Evolutionary conservation across 1,139 yeast genomes (phyloP), one percentile per base, ranked within the genome.

Genomic region (Nadsonia commutata): DNA sequence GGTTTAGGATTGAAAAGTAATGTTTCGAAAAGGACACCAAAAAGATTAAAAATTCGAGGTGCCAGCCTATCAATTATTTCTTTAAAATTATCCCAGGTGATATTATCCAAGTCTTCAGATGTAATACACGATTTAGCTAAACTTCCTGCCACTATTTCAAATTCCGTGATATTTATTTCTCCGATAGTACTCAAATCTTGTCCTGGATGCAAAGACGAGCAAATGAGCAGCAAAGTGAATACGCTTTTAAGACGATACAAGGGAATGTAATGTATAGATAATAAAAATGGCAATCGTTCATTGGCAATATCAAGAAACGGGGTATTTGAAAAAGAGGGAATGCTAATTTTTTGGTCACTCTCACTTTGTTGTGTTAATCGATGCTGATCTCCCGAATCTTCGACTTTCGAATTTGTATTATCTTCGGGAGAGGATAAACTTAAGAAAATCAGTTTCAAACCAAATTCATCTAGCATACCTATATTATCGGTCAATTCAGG

Each of bases 1-100:
- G 43, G 43, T 9, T 31, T 27, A 31, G 43, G 23, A 2, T 43
- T 43, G 46, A 46, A 54, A 18, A 56, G 46, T n/a, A 55, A 42
- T 16, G 49, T 51, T 18, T 54, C 58, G 43, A 54, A 56, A 3
- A 58, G 41, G 3, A 40, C 45, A 2, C 55, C 55, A 11, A 55
- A 44, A 1, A 59, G 54, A 3, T 49, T 46, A 18, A 57, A 43
- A 7, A 57, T 38, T 22, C 52, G 48, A 6, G 60, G 59, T 37
- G 48, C 54, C n/a, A 49, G 40, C 6, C 41, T 39, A 3, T 39
- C 37, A 18, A 50, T 43, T 2, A 52, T 53, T 4, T 39, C 41
- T 37, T 48, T 38, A 43, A 57, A 57, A 39, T 49, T 47, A 8
- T 36, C 33, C 39, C 40, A 56, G 2, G 47, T 40, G 18, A 56